Base-by-base conservation (phyloP, 768 basidiomycete genomes). In the Ramaria sp. region DNA sequence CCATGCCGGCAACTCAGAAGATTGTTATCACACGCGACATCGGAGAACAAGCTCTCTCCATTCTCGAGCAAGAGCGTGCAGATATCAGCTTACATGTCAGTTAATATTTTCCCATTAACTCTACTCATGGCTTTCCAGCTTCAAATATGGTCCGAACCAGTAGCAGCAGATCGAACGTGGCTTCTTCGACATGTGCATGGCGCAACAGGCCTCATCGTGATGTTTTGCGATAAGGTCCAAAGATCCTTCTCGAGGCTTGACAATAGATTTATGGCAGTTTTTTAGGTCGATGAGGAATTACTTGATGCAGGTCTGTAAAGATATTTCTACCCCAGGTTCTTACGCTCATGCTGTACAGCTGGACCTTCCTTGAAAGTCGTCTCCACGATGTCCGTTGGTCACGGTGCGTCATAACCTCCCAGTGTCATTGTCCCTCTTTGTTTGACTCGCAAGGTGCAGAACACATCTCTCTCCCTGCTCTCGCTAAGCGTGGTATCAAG, bases 361-460 rank as follows among this genome's bases (percentile, higher is more conserved):
- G 91, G 92, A 3, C 71, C 84, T 0, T 72, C 66, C 48, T 73
- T 99, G 8, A 79, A 78, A 42, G 83, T 88, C n/a, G 78, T 96
- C 2, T 95, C 93, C 0, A 96, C 94, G 0, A 88, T 95, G 82
- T 91, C 89, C 16, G 90, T 93, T 18, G 91, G 90, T 44, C 88
- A 84, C 63, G 88, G 89, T 88, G 56, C 54, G 76, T 59, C 18
- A 39, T 8, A 47, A 27, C 22, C n/a, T 47, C n/a, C 6, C 20
- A 42, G 3, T n/a, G 6, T 7, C 30, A 32, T 49, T 5, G 6
- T 27, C 28, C 7, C 34, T 2, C 27, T 32, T 28, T 5, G 6
- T 41, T 44, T 20, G 48, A 15, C 38, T 47, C 8, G 48, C 45
- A 10, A n/a, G 37, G 12, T 32, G 25, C 60, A 94, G 95, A 99